Evolutionary conservation across 1,284 basidiomycete species (phyloP), one percentile per base, ranked within the genome.

Genomic region (Leccinum subspadiceum): DNA sequence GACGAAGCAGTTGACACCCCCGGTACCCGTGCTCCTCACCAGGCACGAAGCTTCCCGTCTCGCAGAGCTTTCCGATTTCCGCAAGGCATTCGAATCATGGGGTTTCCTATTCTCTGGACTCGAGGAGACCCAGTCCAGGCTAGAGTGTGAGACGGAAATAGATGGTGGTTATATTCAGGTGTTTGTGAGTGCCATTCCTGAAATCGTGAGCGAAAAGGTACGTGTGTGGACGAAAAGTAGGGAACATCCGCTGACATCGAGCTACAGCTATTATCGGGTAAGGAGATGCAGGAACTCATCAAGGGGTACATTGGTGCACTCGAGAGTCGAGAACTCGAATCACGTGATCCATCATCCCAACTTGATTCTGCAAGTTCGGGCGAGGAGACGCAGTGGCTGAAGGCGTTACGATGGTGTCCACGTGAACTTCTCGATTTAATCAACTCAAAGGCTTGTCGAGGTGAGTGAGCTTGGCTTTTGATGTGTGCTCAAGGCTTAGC

Each of bases 381-480:
- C 57, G 76, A 73, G 33, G 76, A 78, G 57, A 75, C 75, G 49
- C 70, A 71, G 61, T 95, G 92, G 93, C 76, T 89, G 58, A 82
- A 81, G 64, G 85, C 86, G 33, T 73, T 94, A 54, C 83, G 90
- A 31, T 86, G 84, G 79, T 94, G 91, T 74, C 95, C 95, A 8
- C 79, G 79, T 53, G 85, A 84, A 59, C 80, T 97, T 57, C 72
- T 94, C 10, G 90, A 94, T 51, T 76, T 98, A 61, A 80, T 94
- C 61, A 95, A 96, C 74, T 96, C 93, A 5, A 94, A 93, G 74
- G 95, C 95, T 12, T 98, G 95, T 69, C 81, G 95, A 78, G 93
- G 94, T 88, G 69, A 60, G 80, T 71, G 26, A 20, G 1, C 3
- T 50, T 51, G 29, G 17, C n/a, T 29, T 52, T 51, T 52, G n/a